These are phyloP conservation scores for Colletotrichum sp. DNA, from an alignment of 2,329 filamentous ascomycete species.

Conservation along the genomic window DNA sequence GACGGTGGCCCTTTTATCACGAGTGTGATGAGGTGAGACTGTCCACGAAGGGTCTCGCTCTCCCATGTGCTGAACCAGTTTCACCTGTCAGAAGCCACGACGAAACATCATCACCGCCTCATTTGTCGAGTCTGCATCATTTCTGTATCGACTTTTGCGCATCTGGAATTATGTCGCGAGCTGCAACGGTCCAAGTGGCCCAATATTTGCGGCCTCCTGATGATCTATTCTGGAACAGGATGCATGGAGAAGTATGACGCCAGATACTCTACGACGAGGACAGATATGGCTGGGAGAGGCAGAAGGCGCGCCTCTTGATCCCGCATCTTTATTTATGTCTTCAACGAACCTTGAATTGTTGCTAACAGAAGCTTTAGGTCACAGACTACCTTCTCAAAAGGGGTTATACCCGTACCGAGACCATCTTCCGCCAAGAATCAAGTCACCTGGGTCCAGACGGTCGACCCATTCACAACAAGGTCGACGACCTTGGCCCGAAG, in stretches of 20 bases:
- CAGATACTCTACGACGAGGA: background rate
- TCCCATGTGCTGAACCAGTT: background rate
- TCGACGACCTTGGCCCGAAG: conserved; percentile 73
- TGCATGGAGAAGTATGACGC: background rate
- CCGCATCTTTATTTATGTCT: background rate
- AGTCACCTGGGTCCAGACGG: conserved; percentile 83
- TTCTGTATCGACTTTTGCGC: background rate
- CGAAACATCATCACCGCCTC: background rate
- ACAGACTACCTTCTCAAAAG: conserved; percentile 97
- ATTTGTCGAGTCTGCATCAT: background rate
- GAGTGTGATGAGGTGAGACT: background rate
- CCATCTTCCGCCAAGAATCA: conserved; percentile 90
- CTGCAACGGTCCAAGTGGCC: background rate
- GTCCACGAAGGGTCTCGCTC: background rate
- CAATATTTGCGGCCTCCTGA: background rate
- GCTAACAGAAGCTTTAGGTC: conserved; percentile 50
- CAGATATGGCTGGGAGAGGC: background rate
- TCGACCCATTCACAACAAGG: conserved; percentile 68
- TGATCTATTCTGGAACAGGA: background rate
- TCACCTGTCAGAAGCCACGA: background rate
- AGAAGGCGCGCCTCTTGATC: background rate
- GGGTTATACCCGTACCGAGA: conserved; percentile 90
- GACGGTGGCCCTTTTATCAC: background rate
- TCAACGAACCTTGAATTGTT: background rate
- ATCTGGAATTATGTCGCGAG: background rate